Conservation (phyloP, 257 asterid genomes). For the Nicotiana benthamiana region DNA sequence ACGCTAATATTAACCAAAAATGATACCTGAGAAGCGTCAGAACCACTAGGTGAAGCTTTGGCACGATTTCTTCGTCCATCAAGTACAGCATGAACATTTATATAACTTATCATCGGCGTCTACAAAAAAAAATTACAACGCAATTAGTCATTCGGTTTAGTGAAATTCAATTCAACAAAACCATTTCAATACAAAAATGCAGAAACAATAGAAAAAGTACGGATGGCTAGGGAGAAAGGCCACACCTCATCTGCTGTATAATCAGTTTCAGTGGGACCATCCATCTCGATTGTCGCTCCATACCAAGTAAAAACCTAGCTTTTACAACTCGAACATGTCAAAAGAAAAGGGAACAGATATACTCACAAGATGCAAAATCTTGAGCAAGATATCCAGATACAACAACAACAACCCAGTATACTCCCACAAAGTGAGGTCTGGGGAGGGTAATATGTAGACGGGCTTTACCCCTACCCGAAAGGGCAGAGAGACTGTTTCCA, state of each 20-base stretch:
- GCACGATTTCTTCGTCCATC: slow-evolving; percentile 91
- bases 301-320: slow-evolving; percentile 87
- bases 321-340: slow-evolving; percentile 9
- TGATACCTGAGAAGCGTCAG: slow-evolving; percentile 85
- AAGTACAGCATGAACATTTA: slow-evolving; percentile 87
- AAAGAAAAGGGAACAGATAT: slow-evolving; percentile 11
- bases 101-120: slow-evolving; percentile 97
- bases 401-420: too few relatives aligned
- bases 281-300: slow-evolving; percentile 90
- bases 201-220: not conserved
- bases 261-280: slow-evolving; percentile 85
- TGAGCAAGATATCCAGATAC: not conserved
- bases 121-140: slow-evolving; percentile 20
- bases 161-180: not conserved
- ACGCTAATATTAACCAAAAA: not conserved
- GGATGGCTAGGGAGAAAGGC: not conserved
- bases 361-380: not conserved
- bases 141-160: not conserved
- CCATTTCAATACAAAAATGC: not conserved
- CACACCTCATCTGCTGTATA: slow-evolving; percentile 93
- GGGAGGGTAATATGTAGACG: too few relatives aligned
- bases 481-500: too few relatives aligned
- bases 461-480: too few relatives aligned
- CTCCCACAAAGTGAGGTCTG: too few relatives aligned
- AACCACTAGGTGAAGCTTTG: slow-evolving; percentile 73